Evolutionary conservation across 2,329 filamentous ascomycete genomes (phyloP), one percentile per base, ranked within the genome.

Genomic region (Colletotrichum liaoningense): DNA sequence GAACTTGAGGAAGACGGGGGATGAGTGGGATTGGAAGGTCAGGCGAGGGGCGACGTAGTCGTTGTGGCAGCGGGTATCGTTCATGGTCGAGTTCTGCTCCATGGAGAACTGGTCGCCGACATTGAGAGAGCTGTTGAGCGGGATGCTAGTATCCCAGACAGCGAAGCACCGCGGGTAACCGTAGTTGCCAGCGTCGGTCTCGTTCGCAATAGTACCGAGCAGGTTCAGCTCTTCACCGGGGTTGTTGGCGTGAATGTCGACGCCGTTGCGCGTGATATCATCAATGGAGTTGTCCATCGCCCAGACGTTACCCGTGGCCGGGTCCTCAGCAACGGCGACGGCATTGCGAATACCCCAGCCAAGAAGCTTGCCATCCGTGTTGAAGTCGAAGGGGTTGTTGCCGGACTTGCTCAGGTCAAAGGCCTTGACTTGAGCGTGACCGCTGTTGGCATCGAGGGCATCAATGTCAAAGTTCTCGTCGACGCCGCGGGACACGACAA

Each of bases 181-280:
- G 63, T 73, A 75, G 67, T 76, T 80, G 67, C 87, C 76, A 4
- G 74, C 76, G 8, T 77, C 78, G 33, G 77, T 73, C 33, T 83
- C 76, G 19, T 84, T 83, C 57, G 81, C 16, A 59, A 93, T 83
- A 70, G 86, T 88, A 4, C 93, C 93, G 73, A 93, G 89, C 79
- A 90, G 94, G 81, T 95, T 94, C 80, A 95, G 82, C 81, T 95
- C 92, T 79, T 95, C 93, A 19, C 87, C 93, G 0, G 93, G 93
- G 77, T 95, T 95, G 77, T 93, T 86, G 73, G 89, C 80, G 76
- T 93, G 90, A 57, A 94, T 87, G 73, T 93, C 90, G n/a, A 85
- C 76, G 11, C 88, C 88, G 60, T 86, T 81, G 38, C 93, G 87
- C 16, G 82, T 81, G 19, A 94, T 85, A 49, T 93, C 81, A 80